Evolutionary conservation across 805 yeast species (phyloP).

Genomic region (Tetrapisispora phaffii): DNA sequence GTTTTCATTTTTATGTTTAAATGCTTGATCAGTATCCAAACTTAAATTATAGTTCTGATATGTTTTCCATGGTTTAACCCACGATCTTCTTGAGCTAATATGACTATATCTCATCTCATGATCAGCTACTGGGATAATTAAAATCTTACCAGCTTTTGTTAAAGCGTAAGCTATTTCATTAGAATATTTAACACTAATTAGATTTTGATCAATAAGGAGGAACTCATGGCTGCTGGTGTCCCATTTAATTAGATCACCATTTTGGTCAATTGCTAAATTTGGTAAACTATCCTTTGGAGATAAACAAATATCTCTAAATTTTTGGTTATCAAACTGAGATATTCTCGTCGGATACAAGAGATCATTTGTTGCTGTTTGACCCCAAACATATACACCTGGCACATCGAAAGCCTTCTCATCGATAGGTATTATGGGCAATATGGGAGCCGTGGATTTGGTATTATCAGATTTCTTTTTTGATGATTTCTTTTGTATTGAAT

Average conservation of each 20-base stretch:
- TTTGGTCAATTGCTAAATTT: constrained; percentile 50
- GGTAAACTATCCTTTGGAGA: constrained; percentile 26
- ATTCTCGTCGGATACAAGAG: constrained; percentile 49
- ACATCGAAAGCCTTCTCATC: constrained; percentile 31
- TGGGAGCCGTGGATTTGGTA: neutral
- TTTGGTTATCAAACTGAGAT: constrained; percentile 51
- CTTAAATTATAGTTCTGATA: constrained; percentile 16
- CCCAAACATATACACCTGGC: constrained; percentile 60
- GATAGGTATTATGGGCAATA: constrained; percentile 23
- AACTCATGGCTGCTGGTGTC: constrained; percentile 26
- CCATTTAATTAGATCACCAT: constrained; percentile 73
- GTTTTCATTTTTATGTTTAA: constrained; percentile 39
- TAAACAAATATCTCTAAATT: constrained; percentile 47
- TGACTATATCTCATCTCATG: neutral
- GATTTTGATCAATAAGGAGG: constrained; percentile 39
- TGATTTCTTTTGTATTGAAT: no score
- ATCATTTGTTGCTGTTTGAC: constrained; percentile 24
- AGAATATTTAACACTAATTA: constrained; percentile 40
- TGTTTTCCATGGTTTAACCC: constrained; percentile 19
- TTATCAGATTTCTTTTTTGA: neutral
- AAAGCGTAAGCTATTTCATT: constrained; percentile 45
- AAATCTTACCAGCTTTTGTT: constrained; percentile 29
- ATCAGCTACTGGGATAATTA: constrained; percentile 27
- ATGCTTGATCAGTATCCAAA: constrained; percentile 13
- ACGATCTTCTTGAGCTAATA: constrained; percentile 10